A percentile compares a stretch with the other conserved stretches of the same genome.
Evolutionary conservation across 2,329 filamentous ascomycete species (phyloP).

Genomic region (Clonostachys sp.): DNA sequence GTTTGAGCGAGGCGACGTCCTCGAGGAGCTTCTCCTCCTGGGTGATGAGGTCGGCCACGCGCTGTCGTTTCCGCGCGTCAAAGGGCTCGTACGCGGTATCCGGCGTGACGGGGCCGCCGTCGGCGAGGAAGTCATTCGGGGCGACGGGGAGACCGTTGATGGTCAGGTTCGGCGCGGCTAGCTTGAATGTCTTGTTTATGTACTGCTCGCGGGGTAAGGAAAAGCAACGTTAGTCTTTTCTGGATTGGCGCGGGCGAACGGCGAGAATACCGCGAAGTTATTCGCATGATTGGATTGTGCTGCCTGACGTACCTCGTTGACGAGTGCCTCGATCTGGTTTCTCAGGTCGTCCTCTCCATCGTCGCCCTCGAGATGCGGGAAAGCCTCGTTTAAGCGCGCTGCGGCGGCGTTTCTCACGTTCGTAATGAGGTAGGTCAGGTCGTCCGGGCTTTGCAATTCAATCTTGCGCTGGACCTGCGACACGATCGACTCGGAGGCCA

Average conservation of each 20-base stretch:
- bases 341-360: slow-evolving; percentile 51
- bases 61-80: slow-evolving; percentile 52
- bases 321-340: slow-evolving; percentile 52
- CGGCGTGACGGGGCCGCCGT: slow-evolving; percentile 9
- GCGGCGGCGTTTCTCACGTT: slow-evolving; percentile 66
- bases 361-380: slow-evolving; percentile 55
- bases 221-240: background rate
- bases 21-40: slow-evolving; percentile 61
- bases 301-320: slow-evolving; percentile 44
- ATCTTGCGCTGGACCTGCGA: slow-evolving; percentile 62
- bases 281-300: background rate
- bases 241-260: background rate
- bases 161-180: slow-evolving; percentile 53
- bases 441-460: slow-evolving; percentile 72
- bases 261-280: background rate
- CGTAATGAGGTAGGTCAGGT: slow-evolving; percentile 64
- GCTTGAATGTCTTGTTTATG: slow-evolving; percentile 54
- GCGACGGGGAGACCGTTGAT: slow-evolving; percentile 57
- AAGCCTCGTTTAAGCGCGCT: slow-evolving; percentile 61
- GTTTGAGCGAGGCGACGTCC: slow-evolving; percentile 58
- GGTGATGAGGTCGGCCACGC: slow-evolving; percentile 54
- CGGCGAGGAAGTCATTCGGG: slow-evolving; percentile 26
- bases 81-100: slow-evolving; percentile 51
- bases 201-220: slow-evolving; percentile 34
- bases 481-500: slow-evolving; percentile 26